Conservation (phyloP, 2,329 filamentous ascomycete species). For the Fusarium xylarioides region DNA sequence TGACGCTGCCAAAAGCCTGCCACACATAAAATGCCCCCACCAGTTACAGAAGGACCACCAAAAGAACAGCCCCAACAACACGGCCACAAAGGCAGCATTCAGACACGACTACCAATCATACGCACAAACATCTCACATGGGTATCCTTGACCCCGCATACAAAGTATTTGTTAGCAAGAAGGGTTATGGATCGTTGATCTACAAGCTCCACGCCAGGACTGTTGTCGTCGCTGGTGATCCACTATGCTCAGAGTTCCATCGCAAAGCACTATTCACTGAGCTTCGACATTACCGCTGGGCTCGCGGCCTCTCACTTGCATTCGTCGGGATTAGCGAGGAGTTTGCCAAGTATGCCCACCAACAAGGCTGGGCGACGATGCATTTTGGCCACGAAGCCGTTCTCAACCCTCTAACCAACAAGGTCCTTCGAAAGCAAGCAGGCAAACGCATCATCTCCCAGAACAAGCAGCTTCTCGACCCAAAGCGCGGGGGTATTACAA, state of each 20-base stretch:
- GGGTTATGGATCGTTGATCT: background rate
- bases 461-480: constrained; percentile 8
- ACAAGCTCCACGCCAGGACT: background rate
- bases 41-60: background rate
- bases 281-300: background rate
- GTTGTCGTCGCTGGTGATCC: constrained; percentile 3
- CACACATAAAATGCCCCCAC: background rate
- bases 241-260: background rate
- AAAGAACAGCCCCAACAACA: background rate
- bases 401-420: constrained; percentile 8
- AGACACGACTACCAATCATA: background rate
- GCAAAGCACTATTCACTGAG: background rate
- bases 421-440: background rate
- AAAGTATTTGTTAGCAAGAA: background rate
- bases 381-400: constrained; percentile 3
- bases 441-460: constrained; percentile 12
- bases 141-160: constrained; percentile 10
- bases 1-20: background rate
- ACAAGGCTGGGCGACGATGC: constrained; percentile 2
- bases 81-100: background rate
- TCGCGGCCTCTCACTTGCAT: background rate
- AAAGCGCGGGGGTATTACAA: background rate
- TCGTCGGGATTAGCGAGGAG: background rate
- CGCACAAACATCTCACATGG: constrained; percentile 19
- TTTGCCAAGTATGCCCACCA: constrained; percentile 1